phyloP scores from a whole-genome alignment of 1,284 basidiomycete genomes.

The Bondarzewia mesenterica region DNA sequence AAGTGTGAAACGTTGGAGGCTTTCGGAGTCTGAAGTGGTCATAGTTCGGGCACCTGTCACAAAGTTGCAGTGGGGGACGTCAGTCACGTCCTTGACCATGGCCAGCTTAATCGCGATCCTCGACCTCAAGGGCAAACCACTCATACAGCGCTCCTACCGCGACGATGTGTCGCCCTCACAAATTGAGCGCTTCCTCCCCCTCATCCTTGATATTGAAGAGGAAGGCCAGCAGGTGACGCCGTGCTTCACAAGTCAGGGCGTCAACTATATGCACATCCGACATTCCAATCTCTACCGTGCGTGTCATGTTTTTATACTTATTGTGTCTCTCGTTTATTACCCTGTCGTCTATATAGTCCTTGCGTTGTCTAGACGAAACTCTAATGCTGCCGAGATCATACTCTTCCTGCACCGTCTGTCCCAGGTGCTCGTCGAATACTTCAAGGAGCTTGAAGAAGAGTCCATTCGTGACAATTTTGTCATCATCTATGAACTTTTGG shows the following conservation, averaged over 20 bases:
- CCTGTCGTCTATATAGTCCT: conserved; percentile 54
- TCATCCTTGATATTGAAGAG: conserved; percentile 95
- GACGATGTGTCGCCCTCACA: conserved; percentile 90
- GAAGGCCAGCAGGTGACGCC: conserved; percentile 92
- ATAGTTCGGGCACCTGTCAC: too few species aligned
- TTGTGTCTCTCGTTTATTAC: neutral
- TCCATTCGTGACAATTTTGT: conserved; percentile 99
- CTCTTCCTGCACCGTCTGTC: conserved; percentile 92
- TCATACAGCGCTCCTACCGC: conserved; percentile 96
- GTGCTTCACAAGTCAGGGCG: conserved; percentile 88
- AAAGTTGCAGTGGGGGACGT: too few species aligned
- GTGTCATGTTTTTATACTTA: conserved; percentile 23
- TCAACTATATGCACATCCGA: conserved; percentile 98
- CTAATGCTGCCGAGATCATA: conserved; percentile 94
- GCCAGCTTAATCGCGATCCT: conserved; percentile 83
- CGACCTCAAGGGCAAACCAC: conserved; percentile 96
- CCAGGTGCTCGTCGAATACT: conserved; percentile 93
- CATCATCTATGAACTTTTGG: conserved; percentile 94
- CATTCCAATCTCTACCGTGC: conserved; percentile 95
- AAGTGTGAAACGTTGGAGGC: too few species aligned
- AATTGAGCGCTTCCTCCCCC: conserved; percentile 91
- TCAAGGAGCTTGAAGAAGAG: conserved; percentile 99
- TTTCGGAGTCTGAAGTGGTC: too few species aligned
- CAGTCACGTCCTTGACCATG: too few species aligned
- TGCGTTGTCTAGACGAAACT: conserved; percentile 92